Conservation (phyloP, 2,329 filamentous ascomycete species). For the Capronia americana region DNA sequence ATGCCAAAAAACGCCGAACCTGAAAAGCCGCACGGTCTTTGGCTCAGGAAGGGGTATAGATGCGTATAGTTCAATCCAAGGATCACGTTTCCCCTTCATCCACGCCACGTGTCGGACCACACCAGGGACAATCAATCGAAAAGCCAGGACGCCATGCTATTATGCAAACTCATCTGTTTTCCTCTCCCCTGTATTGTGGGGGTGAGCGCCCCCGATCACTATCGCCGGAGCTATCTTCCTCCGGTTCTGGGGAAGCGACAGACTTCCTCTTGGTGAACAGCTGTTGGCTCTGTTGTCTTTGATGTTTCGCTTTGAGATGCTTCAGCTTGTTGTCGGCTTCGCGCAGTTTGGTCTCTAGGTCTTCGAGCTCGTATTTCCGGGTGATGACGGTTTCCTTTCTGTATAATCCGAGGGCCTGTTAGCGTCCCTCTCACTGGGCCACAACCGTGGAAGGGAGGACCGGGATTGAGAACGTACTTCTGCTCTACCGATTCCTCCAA, state of each 20-base stretch:
- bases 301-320: constrained; percentile 40
- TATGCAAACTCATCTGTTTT: constrained; percentile 14
- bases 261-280: constrained; percentile 19
- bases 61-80: constrained; percentile 7
- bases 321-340: constrained; percentile 83
- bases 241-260: constrained; percentile 18
- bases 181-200: constrained; percentile 9
- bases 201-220: constrained; percentile 29
- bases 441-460: constrained; percentile 41
- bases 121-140: constrained; percentile 10
- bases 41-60: constrained; percentile 9
- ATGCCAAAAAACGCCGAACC: constrained; percentile 8
- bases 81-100: not conserved
- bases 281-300: constrained; percentile 31
- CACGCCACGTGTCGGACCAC: not conserved
- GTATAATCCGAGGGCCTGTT: constrained; percentile 25
- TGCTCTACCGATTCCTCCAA: constrained; percentile 77
- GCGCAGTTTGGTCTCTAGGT: constrained; percentile 80
- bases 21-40: not conserved
- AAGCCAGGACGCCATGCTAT: constrained; percentile 16
- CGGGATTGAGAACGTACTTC: constrained; percentile 62
- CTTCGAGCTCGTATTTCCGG: constrained; percentile 80
- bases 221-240: constrained; percentile 35
- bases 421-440: not conserved
- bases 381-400: constrained; percentile 81